Evolutionary conservation across 176 grass and related monocot genomes (phyloP).

Genomic region (Tuctoria greenei): DNA sequence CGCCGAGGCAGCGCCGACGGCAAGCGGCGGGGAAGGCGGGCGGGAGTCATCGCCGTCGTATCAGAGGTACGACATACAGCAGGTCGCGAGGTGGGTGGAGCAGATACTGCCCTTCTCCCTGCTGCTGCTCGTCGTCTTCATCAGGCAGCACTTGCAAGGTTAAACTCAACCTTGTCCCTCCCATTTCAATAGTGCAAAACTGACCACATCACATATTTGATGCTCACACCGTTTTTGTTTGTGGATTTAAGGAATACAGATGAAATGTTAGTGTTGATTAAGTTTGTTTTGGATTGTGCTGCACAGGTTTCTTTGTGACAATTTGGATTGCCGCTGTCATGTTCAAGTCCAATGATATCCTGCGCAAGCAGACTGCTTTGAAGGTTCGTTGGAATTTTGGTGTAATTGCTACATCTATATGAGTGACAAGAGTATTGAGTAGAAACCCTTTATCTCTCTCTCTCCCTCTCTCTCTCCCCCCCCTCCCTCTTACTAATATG

Average conservation of each 20-base stretch:
- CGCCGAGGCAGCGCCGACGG: not conserved
- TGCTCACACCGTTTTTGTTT: not conserved
- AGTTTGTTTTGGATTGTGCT: not conserved
- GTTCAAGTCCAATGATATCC: conserved; percentile 98
- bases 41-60: conserved; percentile 51
- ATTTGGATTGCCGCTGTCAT: conserved; percentile 99
- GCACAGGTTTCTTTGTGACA: conserved; percentile 79
- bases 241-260: not conserved
- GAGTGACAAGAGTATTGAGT: not conserved
- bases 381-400: conserved; percentile 49
- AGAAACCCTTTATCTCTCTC: not conserved
- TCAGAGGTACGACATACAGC: conserved; percentile 97
- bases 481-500: no score
- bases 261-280: not conserved
- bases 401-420: not conserved
- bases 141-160: conserved; percentile 98
- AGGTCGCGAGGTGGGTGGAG: conserved; percentile 94
- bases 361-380: conserved; percentile 93
- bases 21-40: conserved; percentile 19
- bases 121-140: conserved; percentile 92
- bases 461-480: no score
- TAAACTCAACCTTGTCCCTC: not conserved
- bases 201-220: not conserved
- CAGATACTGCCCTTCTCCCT: conserved; percentile 98
- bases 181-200: not conserved